A percentile compares a stretch with the other conserved stretches of the same genome.
Evolutionary conservation across 257 asterid species (phyloP).

Genomic region (Primulina tabacum): DNA sequence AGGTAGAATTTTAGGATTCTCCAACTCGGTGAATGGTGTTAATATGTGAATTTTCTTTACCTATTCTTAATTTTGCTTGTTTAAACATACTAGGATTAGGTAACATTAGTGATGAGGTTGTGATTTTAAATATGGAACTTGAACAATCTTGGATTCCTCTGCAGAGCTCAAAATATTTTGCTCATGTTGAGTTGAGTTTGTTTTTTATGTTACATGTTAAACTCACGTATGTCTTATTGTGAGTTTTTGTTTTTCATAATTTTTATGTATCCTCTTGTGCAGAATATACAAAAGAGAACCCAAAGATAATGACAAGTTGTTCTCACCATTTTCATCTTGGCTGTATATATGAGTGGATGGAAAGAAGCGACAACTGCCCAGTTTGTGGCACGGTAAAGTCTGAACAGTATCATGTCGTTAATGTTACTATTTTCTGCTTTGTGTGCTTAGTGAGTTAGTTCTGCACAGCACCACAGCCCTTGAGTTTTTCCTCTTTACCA

Average conservation of each 20-base stretch:
- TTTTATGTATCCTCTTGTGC: constrained; percentile 32
- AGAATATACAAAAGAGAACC: constrained; percentile 85
- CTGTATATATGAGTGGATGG: constrained; percentile 99
- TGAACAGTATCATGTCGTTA: not conserved
- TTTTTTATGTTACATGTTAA: not conserved
- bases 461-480: not conserved
- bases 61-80: not conserved
- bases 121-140: not conserved
- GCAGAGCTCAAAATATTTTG: constrained; percentile 6
- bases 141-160: constrained; percentile 6
- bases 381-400: constrained; percentile 81
- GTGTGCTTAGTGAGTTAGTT: constrained; percentile 12
- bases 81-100: not conserved
- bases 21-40: not conserved
- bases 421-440: not conserved
- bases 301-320: constrained; percentile 78
- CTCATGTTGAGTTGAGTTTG: constrained; percentile 2
- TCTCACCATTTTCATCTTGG: constrained; percentile 94
- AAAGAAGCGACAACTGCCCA: constrained; percentile 92
- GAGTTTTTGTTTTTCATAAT: constrained; percentile 11
- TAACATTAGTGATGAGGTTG: not conserved
- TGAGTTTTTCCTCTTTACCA: not conserved
- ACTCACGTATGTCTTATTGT: not conserved
- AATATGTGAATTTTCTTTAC: not conserved
- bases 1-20: not conserved